Conservation (phyloP, 495 filamentous ascomycete genomes). For the Penicillium dipodomyicola region DNA sequence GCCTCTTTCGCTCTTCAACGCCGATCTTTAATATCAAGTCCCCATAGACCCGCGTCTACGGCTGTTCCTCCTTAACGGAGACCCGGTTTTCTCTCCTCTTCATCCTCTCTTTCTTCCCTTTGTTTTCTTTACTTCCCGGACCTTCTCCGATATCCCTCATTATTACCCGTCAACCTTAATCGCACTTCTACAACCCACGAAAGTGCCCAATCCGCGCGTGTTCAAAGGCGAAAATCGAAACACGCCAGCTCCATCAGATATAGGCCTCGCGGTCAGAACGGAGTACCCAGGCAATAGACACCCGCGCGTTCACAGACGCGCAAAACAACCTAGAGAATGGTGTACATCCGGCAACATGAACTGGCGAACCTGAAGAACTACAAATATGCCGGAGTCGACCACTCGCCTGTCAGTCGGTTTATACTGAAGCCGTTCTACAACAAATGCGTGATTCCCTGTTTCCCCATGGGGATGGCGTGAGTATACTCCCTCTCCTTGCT, state of each 20-base stretch:
- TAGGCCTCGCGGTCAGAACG: not conserved
- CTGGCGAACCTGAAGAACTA: conserved; percentile 86
- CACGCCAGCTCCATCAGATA: conserved; percentile 1
- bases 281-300: conserved; percentile 2
- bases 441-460: conserved; percentile 86
- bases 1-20: conserved; percentile 5
- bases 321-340: conserved; percentile 45
- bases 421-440: conserved; percentile 97
- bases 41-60: conserved; percentile 5
- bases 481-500: conserved; percentile 34
- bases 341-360: conserved; percentile 89
- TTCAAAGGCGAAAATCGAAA: not conserved
- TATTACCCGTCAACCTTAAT: not conserved
- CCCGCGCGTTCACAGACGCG: conserved; percentile 5
- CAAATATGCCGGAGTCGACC: conserved; percentile 89
- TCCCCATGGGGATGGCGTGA: conserved; percentile 93
- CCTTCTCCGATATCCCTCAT: not conserved
- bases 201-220: not conserved
- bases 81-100: not conserved
- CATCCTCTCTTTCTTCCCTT: not conserved
- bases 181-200: not conserved
- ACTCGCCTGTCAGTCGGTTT: conserved; percentile 83
- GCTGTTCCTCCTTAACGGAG: not conserved
- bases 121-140: not conserved
- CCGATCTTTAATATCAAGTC: not conserved